Evolutionary conservation across 2,329 filamentous ascomycete genomes (phyloP), one percentile per base, ranked within the genome.

Genomic region (Cordyceps javanica): DNA sequence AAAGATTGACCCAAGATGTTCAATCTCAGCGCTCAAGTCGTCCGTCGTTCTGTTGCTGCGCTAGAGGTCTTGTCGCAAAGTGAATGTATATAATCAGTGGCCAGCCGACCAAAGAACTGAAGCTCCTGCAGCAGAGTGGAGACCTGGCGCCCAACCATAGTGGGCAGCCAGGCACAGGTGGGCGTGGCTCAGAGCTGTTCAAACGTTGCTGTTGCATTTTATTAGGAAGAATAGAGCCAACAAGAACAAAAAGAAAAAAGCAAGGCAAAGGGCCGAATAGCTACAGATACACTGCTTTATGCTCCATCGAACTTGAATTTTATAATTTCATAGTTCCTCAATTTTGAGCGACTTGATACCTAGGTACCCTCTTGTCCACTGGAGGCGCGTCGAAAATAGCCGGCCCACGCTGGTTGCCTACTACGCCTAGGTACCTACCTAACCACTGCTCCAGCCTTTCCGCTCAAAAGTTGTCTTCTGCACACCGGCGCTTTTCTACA

Each of bases 51-150:
- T 36, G 10, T 52, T 23, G 42, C 19, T 19, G 26, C 44, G 38
- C 38, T 11, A 34, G 38, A 42, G 36, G 36, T 56, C 28, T 28
- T 46, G 57, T 59, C 38, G 56, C 50, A 53, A 53, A 46, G 46
- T 52, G 28, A 23, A 41, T 38, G 19, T 14, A 39, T 23, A n/a
- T n/a, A 41, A 23, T n/a, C 6, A 46, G 25, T 13, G 16, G 7
- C 30, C 19, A n/a, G 23, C 5, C 39, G 39, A 46, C 39, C 46
- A 51, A 50, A 38, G 49, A 30, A 19, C 11, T 58, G 49, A 54
- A 58, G 49, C 56, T 58, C 42, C 42, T 44, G 49, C 26, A 57
- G 26, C 41, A 10, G 26, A 36, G 56, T 58, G 56, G 57, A 45
- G 52, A 54, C 41, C 19, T 58, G 48, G 39, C 48, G 49, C 39